phyloP scores from a whole-genome alignment of 2,329 filamentous ascomycete species.

The Diaporthe australafricana region DNA sequence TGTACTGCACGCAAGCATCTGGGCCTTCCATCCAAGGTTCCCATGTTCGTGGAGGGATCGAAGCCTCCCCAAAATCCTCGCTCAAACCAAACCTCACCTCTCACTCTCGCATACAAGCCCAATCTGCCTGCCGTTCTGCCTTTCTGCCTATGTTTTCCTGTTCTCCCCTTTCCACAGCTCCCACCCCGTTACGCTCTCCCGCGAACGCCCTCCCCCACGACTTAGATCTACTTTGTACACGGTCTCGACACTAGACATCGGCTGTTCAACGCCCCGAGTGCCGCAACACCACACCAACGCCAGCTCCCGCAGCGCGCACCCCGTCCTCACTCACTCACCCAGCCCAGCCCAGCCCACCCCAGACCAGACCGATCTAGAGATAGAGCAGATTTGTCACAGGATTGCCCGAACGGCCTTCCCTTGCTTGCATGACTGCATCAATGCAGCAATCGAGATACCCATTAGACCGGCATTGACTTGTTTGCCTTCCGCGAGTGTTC shows the following conservation, averaged over 20 bases:
- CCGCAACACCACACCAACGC: conserved; percentile 13
- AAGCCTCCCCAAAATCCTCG: conserved; percentile 15
- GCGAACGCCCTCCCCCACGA: conserved; percentile 1
- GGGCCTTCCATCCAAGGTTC: conserved; percentile 13
- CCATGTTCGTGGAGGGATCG: not conserved
- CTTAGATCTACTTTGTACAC: conserved; percentile 8
- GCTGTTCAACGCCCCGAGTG: conserved; percentile 27
- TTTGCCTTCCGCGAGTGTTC: not conserved
- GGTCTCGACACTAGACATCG: conserved; percentile 25
- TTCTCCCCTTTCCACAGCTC: not conserved
- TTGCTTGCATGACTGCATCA: conserved; percentile 19
- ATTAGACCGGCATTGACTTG: conserved; percentile 30
- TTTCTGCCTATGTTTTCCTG: not conserved
- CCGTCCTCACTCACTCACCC: not conserved
- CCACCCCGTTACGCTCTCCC: not conserved
- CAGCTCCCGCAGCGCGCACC: conserved; percentile 16
- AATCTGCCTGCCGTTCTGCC: conserved; percentile 7
- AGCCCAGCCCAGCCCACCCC: not conserved
- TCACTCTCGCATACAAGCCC: not conserved
- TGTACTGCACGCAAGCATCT: conserved; percentile 18
- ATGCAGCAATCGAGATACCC: conserved; percentile 26
- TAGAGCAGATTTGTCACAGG: conserved; percentile 27
- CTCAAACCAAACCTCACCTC: conserved; percentile 22
- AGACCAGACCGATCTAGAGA: conserved; percentile 21
- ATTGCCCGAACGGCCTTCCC: conserved; percentile 23